Evolutionary conservation across 1,139 yeast species (phyloP).

Genomic region (Keqinozyma sinolaborantium): DNA sequence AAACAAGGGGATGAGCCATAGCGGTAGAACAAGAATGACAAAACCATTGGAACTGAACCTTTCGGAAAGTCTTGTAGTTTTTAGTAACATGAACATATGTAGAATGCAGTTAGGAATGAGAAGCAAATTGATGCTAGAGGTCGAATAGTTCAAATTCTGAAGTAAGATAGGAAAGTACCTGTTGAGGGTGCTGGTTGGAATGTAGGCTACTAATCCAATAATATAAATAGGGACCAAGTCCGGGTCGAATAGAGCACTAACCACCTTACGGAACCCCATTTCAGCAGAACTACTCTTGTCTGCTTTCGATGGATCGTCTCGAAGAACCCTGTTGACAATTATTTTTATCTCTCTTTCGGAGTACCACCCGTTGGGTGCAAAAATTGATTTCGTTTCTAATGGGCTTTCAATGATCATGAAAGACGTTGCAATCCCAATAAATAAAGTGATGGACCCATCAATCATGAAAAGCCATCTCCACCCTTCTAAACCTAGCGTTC

Average conservation of each 20-base stretch:
- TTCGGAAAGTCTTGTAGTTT: constrained; percentile 27
- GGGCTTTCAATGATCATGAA: constrained; percentile 34
- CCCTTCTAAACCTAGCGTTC: constrained; percentile 18
- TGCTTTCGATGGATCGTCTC: constrained; percentile 66
- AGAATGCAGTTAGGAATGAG: constrained; percentile 40
- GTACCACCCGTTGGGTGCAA: constrained; percentile 31
- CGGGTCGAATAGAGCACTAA: constrained; percentile 32
- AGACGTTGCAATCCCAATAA: constrained; percentile 23
- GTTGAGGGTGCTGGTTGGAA: constrained; percentile 35
- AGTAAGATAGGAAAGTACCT: constrained; percentile 47
- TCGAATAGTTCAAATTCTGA: constrained; percentile 45
- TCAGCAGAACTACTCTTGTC: constrained; percentile 40
- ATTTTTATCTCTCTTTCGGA: constrained; percentile 33
- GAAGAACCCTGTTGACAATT: constrained; percentile 36
- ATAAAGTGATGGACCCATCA: constrained; percentile 28
- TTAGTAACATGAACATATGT: constrained; percentile 27
- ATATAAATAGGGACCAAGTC: constrained; percentile 53
- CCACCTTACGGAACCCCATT: constrained; percentile 17
- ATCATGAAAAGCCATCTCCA: constrained; percentile 37
- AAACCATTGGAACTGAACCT: constrained; percentile 22
- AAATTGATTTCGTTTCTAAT: constrained; percentile 24
- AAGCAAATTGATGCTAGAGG: constrained; percentile 45
- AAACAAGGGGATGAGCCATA: constrained; percentile 13
- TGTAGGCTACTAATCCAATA: constrained; percentile 40
- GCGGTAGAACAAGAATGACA: constrained; percentile 12